Evolutionary conservation across 305 asterid species (phyloP).

Genomic region (Fraxinus albicans): DNA sequence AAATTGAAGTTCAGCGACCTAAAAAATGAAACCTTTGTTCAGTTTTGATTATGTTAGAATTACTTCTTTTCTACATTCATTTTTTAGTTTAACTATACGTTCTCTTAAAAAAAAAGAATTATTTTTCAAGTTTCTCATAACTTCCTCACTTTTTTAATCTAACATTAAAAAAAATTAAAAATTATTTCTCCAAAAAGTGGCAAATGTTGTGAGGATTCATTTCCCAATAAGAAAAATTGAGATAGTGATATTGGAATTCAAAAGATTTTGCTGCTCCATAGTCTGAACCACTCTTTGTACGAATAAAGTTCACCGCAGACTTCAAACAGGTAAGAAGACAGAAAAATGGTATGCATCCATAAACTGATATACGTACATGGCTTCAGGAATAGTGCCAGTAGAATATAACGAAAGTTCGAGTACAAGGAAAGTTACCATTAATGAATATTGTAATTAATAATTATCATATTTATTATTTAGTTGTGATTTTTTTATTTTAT

Average conservation of each 20-base stretch:
- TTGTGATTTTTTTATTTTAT: neutral
- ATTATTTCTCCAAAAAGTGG: neutral
- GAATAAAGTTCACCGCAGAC: neutral
- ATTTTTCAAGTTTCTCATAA: too few relatives aligned
- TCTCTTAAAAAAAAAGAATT: too few relatives aligned
- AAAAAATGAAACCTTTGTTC: too few relatives aligned
- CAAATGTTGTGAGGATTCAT: neutral
- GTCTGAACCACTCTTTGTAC: neutral
- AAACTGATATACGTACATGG: neutral
- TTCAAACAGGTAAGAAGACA: neutral
- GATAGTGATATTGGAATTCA: neutral
- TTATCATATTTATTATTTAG: neutral
- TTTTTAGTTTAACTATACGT: too few relatives aligned
- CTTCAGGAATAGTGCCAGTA: neutral
- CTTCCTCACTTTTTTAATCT: neutral
- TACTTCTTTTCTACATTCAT: too few relatives aligned
- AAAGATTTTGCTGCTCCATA: conserved; percentile 1
- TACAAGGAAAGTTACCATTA: too few relatives aligned
- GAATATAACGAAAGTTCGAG: too few relatives aligned
- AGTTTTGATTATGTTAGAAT: too few relatives aligned
- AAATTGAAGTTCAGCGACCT: too few relatives aligned
- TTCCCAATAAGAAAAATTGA: neutral
- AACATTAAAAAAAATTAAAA: too few relatives aligned
- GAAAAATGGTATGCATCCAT: neutral
- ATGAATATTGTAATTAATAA: neutral